Evolutionary conservation across 331 rosid genomes (phyloP).

Genomic region (Malus hybrid): DNA sequence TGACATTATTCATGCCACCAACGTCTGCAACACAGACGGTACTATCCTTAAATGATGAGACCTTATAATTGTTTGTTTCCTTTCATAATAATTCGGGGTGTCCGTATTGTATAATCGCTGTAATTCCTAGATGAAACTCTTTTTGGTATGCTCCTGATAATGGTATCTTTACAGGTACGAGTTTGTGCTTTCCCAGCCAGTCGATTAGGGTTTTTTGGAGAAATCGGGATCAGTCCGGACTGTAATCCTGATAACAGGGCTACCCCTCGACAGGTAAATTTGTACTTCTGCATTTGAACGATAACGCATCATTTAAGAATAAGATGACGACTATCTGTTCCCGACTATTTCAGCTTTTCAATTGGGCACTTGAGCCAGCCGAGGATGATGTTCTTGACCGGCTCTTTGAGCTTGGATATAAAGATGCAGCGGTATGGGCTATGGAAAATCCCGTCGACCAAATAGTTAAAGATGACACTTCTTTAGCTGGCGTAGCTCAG

Average conservation of each 20-base stretch:
- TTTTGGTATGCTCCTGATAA: not conserved
- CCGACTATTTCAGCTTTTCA: slow-evolving; percentile 62
- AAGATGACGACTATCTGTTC: slow-evolving; percentile 11
- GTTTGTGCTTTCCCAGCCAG: slow-evolving; percentile 91
- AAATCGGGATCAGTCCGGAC: slow-evolving; percentile 91
- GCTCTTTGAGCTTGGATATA: slow-evolving; percentile 74
- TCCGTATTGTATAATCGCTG: not conserved
- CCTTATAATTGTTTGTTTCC: not conserved
- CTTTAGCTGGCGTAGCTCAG: slow-evolving; percentile 20
- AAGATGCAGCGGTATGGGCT: slow-evolving; percentile 87
- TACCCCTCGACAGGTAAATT: slow-evolving; percentile 69
- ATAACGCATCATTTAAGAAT: not conserved
- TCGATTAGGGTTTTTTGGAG: slow-evolving; percentile 64
- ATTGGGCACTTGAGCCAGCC: slow-evolving; percentile 98
- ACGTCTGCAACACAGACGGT: slow-evolving; percentile 89
- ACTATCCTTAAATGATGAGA: slow-evolving; percentile 6
- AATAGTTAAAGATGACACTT: slow-evolving; percentile 43
- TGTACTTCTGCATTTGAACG: slow-evolving; percentile 3
- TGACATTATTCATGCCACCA: slow-evolving; percentile 96
- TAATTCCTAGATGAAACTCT: not conserved
- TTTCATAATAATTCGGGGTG: not conserved
- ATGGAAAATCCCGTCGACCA: slow-evolving; percentile 62
- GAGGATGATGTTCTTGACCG: slow-evolving; percentile 67
- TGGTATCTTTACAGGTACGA: slow-evolving; percentile 47
- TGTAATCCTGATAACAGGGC: slow-evolving; percentile 73